A percentile compares a stretch with the other conserved stretches of the same genome.
Evolutionary conservation across 2,329 filamentous ascomycete genomes (phyloP).

Genomic region (Sporothrix protearum): DNA sequence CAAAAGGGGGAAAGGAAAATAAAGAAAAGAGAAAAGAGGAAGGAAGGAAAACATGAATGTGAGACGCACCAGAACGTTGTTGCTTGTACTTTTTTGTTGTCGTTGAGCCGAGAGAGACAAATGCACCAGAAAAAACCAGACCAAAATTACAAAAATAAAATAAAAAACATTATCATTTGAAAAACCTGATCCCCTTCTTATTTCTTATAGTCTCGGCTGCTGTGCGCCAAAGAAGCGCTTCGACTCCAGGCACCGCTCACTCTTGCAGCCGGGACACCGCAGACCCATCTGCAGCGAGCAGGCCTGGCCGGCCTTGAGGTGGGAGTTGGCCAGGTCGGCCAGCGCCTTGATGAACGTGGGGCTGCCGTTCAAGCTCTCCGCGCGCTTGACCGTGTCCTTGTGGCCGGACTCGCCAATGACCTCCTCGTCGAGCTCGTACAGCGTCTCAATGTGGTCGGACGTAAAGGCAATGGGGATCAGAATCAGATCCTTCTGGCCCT

Average conservation of each 20-base stretch:
- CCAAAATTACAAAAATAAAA: too few species aligned
- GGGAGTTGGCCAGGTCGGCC: conserved; percentile 78
- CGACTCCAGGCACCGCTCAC: conserved; percentile 76
- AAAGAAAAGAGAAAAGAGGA: neutral
- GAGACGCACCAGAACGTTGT: conserved; percentile 1
- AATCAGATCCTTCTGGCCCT: conserved; percentile 86
- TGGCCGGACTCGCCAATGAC: conserved; percentile 85
- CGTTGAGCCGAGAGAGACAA: neutral
- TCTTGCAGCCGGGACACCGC: conserved; percentile 90
- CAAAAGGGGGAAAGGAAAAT: neutral
- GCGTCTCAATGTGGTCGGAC: conserved; percentile 96
- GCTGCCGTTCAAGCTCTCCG: conserved; percentile 87
- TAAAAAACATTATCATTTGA: neutral
- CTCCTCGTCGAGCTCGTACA: conserved; percentile 91
- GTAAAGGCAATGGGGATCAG: conserved; percentile 96
- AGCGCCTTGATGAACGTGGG: conserved; percentile 86
- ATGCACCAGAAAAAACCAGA: neutral
- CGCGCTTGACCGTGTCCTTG: conserved; percentile 77
- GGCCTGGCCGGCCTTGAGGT: conserved; percentile 63
- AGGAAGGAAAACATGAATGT: neutral
- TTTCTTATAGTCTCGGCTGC: neutral
- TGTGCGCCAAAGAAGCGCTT: conserved; percentile 60
- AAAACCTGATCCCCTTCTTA: neutral
- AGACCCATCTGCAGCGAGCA: conserved; percentile 85
- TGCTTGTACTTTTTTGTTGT: neutral